Evolutionary conservation across 805 yeast genomes (phyloP), one percentile per base, ranked within the genome.

Genomic region (Pichia eremophila): DNA sequence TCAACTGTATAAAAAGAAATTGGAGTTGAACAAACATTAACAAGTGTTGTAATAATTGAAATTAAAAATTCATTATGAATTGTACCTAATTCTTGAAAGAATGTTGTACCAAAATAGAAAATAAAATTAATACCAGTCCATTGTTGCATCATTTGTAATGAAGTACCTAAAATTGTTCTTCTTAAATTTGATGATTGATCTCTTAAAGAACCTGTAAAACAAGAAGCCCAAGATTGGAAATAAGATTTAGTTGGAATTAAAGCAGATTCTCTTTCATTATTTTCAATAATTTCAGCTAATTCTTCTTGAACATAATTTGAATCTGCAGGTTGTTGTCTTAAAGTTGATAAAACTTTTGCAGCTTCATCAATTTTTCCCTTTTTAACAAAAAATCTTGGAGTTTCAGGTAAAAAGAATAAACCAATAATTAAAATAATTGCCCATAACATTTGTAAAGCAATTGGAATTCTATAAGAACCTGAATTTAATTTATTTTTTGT

Each of bases 121-220:
- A 83, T 75, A 59, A 81, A 83, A 69, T 83, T 83, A 55, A 82
- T 74, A 68, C 91, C 93, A 43, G 88, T 80, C 69, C 81, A 73
- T 69, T 84, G 91, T 68, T 83, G 89, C 71, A 83, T 63, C 68
- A 64, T 63, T 58, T 71, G 75, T 40, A 72, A 48, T 22, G 68
- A 65, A 28, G 71, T 61, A 57, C 77, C 75, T 27, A 73, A 62
- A 43, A 70, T 60, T 28, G 72, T 66, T 58, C 73, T 67, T 64
- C 72, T 70, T 38, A 69, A 51, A 58, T 71, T 72, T 14, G 66
- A 61, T 47, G 72, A 60, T 9, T 62, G 57, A 37, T 59, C 57
- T 49, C 58, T 59, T 42, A 71, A 61, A 39, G 69, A 63, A 48
- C 73, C 76, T 10, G 49, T 53, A 67, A 75, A 74, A 47, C 76